These are phyloP conservation scores for Arachis stenosperma DNA, from an alignment of 306 rosid genomes.

Conservation along the genomic window DNA sequence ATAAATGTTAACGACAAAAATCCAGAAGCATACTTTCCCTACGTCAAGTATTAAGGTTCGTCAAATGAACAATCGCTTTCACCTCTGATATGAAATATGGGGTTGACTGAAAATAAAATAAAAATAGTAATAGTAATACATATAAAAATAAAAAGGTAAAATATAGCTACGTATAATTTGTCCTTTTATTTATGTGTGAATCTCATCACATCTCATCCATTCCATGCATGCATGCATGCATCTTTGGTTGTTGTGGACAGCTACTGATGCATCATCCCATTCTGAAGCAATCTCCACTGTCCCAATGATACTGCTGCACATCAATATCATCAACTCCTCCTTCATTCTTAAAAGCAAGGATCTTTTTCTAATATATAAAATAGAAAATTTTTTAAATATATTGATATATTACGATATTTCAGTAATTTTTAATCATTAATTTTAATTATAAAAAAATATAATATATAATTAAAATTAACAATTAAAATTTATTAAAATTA, in stretches of 20 bases:
- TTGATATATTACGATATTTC: too few relatives aligned
- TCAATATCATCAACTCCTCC: constrained; percentile 22
- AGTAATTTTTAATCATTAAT: too few relatives aligned
- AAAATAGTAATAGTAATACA: too few relatives aligned
- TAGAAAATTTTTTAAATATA: background rate
- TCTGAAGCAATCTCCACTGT: constrained; percentile 30
- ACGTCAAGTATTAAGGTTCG: constrained; percentile 44
- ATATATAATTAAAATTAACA: too few relatives aligned
- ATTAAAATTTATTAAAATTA: too few relatives aligned
- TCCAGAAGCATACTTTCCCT: constrained; percentile 37
- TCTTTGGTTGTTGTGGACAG: constrained; percentile 29
- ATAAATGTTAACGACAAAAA: constrained; percentile 50
- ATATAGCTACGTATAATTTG: background rate
- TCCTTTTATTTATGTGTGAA: background rate
- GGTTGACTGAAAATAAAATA: constrained; percentile 42
- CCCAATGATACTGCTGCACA: constrained; percentile 17
- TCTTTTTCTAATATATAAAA: background rate
- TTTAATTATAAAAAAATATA: too few relatives aligned
- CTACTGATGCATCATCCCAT: constrained; percentile 33
- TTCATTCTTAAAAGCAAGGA: background rate
- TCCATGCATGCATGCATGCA: background rate
- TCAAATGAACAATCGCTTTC: constrained; percentile 64
- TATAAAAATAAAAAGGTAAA: too few relatives aligned
- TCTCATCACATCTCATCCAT: background rate
- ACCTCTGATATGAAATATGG: constrained; percentile 39